These are phyloP conservation scores for Apostasia ramifera DNA, from an alignment of 106 monocot species.

Conservation along the genomic window DNA sequence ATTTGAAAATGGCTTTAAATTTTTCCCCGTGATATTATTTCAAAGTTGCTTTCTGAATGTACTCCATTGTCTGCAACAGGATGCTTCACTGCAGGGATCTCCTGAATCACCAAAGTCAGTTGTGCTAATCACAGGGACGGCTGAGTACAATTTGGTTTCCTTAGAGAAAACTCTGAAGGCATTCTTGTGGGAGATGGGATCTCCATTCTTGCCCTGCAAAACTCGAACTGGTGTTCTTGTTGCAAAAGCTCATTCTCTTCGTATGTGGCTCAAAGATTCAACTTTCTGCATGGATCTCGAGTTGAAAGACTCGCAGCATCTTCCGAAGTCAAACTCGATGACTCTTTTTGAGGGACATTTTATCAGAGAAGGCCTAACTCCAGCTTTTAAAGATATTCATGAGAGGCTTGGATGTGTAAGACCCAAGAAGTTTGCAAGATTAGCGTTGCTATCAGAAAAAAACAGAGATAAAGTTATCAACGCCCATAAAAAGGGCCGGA, in stretches of 20 bases:
- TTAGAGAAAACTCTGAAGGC: constrained; percentile 74
- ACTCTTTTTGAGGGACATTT: constrained; percentile 81
- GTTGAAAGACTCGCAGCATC: constrained; percentile 61
- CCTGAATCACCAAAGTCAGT: constrained; percentile 96
- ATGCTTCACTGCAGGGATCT: constrained; percentile 85
- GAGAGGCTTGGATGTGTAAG: constrained; percentile 67
- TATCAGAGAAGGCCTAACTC: constrained; percentile 81
- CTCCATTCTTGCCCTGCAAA: constrained; percentile 89
- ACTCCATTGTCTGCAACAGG: constrained; percentile 34
- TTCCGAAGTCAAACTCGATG: constrained; percentile 75
- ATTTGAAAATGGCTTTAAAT: too few species aligned
- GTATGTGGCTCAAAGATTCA: constrained; percentile 97
- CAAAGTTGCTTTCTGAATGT: constrained; percentile 2
- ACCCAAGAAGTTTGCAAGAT: constrained; percentile 87
- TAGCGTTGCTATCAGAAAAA: constrained; percentile 76
- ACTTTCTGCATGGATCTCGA: constrained; percentile 93
- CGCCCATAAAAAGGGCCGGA: constrained; percentile 70
- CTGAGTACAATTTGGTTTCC: constrained; percentile 89
- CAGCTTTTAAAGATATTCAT: constrained; percentile 83
- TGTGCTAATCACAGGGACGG: constrained; percentile 80
- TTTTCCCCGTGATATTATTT: too few species aligned
- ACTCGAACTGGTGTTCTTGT: constrained; percentile 73
- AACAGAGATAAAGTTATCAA: constrained; percentile 71
- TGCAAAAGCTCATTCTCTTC: constrained; percentile 93
- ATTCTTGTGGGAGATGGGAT: constrained; percentile 97